These are phyloP conservation scores for Astrephomene gubernaculifera DNA, from an alignment of 139 green algal species.

Conservation along the genomic window DNA sequence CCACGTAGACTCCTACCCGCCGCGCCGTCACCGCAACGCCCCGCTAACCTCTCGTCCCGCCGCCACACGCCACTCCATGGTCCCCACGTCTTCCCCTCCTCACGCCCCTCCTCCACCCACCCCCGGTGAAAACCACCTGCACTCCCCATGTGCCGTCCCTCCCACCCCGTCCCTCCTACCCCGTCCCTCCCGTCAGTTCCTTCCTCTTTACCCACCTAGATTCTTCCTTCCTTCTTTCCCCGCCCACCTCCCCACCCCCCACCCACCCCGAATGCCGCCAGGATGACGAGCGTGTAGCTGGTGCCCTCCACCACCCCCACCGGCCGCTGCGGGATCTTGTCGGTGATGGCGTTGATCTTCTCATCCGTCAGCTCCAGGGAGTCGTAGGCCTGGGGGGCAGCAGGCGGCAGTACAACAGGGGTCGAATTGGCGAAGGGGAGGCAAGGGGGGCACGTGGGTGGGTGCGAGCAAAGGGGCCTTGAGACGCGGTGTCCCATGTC, in stretches of 20 bases:
- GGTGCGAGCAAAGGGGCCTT: neutral
- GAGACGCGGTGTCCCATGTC: neutral
- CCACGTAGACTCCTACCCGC: no score
- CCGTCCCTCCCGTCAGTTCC: no score
- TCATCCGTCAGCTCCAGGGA: conserved; percentile 71
- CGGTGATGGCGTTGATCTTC: conserved; percentile 84
- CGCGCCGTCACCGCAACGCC: no score
- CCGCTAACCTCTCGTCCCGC: no score
- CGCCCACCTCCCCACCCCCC: neutral
- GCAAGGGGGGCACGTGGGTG: neutral
- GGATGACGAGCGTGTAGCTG: conserved; percentile 91
- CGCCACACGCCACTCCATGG: no score
- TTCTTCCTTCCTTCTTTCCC: neutral
- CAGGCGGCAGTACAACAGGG: no score
- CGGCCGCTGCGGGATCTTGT: conserved; percentile 93
- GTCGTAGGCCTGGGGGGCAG: conserved; percentile 50
- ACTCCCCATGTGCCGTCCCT: neutral
- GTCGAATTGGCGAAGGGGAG: no score
- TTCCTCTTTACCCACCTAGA: neutral
- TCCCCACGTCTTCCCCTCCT: no score
- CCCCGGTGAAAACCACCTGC: neutral
- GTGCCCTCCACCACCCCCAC: conserved; percentile 91
- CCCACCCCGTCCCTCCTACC: no score
- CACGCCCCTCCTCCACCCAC: no score
- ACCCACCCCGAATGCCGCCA: conserved; percentile 83